Base-by-base conservation (phyloP, 176 grass and related monocot species). In the Paspalum vaginatum region DNA sequence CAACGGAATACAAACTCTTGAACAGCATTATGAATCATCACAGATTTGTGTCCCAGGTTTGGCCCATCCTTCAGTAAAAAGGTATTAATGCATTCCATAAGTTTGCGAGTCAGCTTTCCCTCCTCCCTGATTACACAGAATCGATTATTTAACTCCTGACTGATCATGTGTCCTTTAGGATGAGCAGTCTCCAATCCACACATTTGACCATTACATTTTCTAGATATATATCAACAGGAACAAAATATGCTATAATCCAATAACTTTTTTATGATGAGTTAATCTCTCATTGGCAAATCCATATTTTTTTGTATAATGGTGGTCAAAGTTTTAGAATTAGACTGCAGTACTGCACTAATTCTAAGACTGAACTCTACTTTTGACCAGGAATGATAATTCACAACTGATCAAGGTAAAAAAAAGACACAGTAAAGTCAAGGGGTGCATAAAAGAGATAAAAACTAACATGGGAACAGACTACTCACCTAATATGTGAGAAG, bases 21-120 rank as follows among this genome's bases (percentile, higher is more conserved):
- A 61, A 93, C 61, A 75, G 95, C 79, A 63, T 85, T 89, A 87
- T 94, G 90, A 45, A 98, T 88, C 53, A 92, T 79, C 81, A 92
- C 83, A 86, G 65, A 89, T 88, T 79, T 87, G 87, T 61, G 64
- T 62, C 95, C 95, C 32, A 94, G 92, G 85, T 98, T 98, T 47
- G 95, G 92, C 39, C 95, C 95, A 65, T 94, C 92, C 87, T 88
- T 98, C 42, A 83, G 77, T 79, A 98, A 84, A 77, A 87, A 89
- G 13, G 85, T 94, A 87, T 94, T 94, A 49, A 98, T 50, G 69
- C 90, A 98, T 55, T 98, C 95, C 88, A 98, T 91, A 65, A 98
- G 92, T 68, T 94, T 98, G 86, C 81, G 81, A 21, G 84, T 85
- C 69, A 98, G 72, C 65, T 98, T 98, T 13, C 92, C 86, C 74